phyloP scores from a whole-genome alignment of 345 rosid genomes.

The Eucalyptus camaldulensis region DNA sequence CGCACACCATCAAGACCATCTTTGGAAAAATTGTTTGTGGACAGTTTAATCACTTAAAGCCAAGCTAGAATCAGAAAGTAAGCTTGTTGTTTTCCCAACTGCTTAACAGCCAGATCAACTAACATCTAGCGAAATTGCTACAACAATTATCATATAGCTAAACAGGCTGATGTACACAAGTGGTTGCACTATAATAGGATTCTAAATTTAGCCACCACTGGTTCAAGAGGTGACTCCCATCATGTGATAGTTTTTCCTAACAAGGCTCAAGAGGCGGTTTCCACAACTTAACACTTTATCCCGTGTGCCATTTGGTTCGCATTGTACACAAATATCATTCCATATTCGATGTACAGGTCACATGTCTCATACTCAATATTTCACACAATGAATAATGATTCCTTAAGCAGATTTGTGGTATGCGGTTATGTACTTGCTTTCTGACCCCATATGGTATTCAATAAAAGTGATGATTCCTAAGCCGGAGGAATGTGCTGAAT shows the following conservation, averaged over 20 bases:
- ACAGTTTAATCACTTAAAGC: no score
- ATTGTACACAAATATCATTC: not conserved
- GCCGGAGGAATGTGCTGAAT: fast-evolving
- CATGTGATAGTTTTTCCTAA: not conserved
- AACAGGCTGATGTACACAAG: not conserved
- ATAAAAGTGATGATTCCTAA: not conserved
- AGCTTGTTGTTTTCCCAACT: no score
- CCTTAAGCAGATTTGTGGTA: not conserved
- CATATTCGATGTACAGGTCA: not conserved
- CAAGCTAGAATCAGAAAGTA: no score
- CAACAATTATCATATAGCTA: no score
- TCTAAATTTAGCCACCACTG: no score
- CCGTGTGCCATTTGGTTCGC: not conserved
- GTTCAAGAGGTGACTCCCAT: no score
- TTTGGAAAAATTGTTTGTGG: no score
- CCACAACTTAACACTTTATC: not conserved
- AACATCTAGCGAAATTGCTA: no score
- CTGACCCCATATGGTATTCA: no score
- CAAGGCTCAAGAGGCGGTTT: not conserved
- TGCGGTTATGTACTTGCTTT: no score
- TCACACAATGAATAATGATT: not conserved
- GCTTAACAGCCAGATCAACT: no score
- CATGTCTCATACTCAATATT: not conserved
- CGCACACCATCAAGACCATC: no score
- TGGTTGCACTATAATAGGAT: not conserved